Base-by-base conservation (phyloP, 2,329 filamentous ascomycete species). In the Xylariaceae sp. region DNA sequence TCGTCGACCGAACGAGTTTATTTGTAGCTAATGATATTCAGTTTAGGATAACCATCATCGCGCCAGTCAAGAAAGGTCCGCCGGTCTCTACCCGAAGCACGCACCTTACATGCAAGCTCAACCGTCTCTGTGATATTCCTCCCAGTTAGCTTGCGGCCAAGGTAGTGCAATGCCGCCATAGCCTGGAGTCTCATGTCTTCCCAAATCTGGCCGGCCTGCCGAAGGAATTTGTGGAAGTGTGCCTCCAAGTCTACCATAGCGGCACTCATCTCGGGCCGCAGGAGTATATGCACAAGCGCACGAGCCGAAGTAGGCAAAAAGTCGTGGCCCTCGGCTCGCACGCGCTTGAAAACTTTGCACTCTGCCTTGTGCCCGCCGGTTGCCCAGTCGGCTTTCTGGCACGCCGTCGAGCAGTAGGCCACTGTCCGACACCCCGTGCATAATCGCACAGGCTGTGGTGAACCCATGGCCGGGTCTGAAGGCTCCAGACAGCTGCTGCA, bases 1-100 rank as follows among this genome's bases (percentile, higher is more conserved):
- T 22, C 72, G 72, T 49, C 79, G 72, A 61, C 81, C 80, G 64
- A 86, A 86, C 3, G 80, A 75, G 67, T 86, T 86, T 36, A 81
- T 81, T 64, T 82, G 75, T 54, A 84, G 76, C 81, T 85, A 53
- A 26, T 55, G 13, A 41, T 30, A 37, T 44, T 6, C 34, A 34
- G 15, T 19, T 15, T 7, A 19, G 22, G 10, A n/a, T 12, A 18
- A 12, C 26, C 26, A 26, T 26, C 26, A 26, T 26, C 26, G 5
- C 5, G 26, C 5, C 26, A 26, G 12, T 4, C 3, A 5, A 16
- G 37, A 21, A 30, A 22, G 13, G 29, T 13, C 13, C 6, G 18
- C 34, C 2, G 22, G n/a, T 9, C 12, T 18, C 19, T 36, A 45
- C 53, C 22, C 6, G 3, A 37, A n/a, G 19, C 26, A 64, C 68